Evolutionary conservation across 1,284 basidiomycete species (phyloP).

Genomic region (Mycosarcoma mackinlayi): DNA sequence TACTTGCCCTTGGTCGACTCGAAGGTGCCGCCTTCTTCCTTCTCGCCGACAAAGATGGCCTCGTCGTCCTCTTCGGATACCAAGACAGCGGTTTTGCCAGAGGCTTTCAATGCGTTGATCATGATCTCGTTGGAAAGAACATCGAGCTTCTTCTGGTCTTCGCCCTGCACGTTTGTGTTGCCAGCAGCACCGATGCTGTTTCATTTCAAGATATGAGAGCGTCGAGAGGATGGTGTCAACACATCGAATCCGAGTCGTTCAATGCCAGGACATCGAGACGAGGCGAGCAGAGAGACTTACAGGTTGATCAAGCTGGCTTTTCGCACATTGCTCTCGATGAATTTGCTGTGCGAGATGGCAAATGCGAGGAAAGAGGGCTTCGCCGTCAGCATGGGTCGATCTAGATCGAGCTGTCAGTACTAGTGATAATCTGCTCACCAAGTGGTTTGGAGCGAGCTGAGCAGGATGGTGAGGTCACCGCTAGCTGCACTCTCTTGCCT

Average conservation of each 20-base stretch:
- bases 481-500: constrained; percentile 52
- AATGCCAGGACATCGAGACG: not conserved
- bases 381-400: not conserved
- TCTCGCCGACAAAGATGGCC: constrained; percentile 82
- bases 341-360: constrained; percentile 70
- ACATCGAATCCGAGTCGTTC: too few species aligned
- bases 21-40: constrained; percentile 67
- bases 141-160: constrained; percentile 99
- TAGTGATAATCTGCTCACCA: constrained; percentile 58
- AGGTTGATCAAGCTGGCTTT: constrained; percentile 97
- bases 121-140: constrained; percentile 99
- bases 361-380: too few species aligned
- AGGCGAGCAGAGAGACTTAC: constrained; percentile 72
- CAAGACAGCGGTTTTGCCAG: constrained; percentile 93
- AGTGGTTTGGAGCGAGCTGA: constrained; percentile 90
- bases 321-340: constrained; percentile 97
- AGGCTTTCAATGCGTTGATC: constrained; percentile 89
- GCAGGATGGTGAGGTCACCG: constrained; percentile 92
- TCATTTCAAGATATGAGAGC: not conserved
- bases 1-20: constrained; percentile 70
- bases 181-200: constrained; percentile 90
- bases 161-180: constrained; percentile 95
- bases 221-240: not conserved
- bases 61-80: constrained; percentile 96
- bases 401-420: too few species aligned